Evolutionary conservation across 306 rosid species (phyloP).

Genomic region (Lathyrus tuberosus): DNA sequence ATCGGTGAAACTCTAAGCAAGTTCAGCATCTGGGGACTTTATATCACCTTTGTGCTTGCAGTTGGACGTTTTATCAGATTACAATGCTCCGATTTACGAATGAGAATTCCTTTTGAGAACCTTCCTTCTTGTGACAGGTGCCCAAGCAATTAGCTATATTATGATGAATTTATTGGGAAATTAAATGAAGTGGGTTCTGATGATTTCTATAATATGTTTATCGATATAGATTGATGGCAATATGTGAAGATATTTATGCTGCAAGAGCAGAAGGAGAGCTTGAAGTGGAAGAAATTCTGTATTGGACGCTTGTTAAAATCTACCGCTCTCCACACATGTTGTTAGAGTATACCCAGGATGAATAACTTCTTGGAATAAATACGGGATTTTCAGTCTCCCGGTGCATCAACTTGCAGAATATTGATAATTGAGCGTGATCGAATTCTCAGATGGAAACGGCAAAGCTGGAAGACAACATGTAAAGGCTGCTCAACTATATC

Average conservation of each 20-base stretch:
- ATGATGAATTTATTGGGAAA: slow-evolving; percentile 19
- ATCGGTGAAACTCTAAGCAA: slow-evolving; percentile 95
- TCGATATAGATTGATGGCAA: slow-evolving; percentile 73
- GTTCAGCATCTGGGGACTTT: slow-evolving; percentile 99
- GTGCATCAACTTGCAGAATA: slow-evolving; percentile 2
- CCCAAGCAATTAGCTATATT: slow-evolving; percentile 24
- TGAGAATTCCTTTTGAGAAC: slow-evolving; percentile 94
- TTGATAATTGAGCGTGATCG: slow-evolving; percentile 17
- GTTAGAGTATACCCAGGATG: slow-evolving; percentile 78
- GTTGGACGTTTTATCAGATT: slow-evolving; percentile 95
- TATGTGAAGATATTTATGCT: slow-evolving; percentile 91
- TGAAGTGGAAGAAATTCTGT: slow-evolving; percentile 85
- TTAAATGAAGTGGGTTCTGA: slow-evolving; percentile 19
- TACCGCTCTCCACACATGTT: slow-evolving; percentile 95
- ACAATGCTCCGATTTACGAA: slow-evolving; percentile 94
- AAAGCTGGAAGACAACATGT: slow-evolving; percentile 27
- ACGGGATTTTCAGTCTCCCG: slow-evolving; percentile 5
- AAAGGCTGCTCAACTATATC: slow-evolving; percentile 23
- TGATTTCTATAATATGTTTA: slow-evolving; percentile 23
- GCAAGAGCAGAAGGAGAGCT: slow-evolving; percentile 96
- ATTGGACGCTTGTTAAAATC: slow-evolving; percentile 90
- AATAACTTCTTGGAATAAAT: slow-evolving; percentile 45
- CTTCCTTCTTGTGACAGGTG: slow-evolving; percentile 96
- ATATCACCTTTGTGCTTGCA: slow-evolving; percentile 93
- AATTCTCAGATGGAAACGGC: slow-evolving; percentile 10